A percentile compares a stretch with the other conserved stretches of the same genome.
Evolutionary conservation across 371 early-diverging fungal species (phyloP).

Genomic region (Syncephalastrum monosporum): DNA sequence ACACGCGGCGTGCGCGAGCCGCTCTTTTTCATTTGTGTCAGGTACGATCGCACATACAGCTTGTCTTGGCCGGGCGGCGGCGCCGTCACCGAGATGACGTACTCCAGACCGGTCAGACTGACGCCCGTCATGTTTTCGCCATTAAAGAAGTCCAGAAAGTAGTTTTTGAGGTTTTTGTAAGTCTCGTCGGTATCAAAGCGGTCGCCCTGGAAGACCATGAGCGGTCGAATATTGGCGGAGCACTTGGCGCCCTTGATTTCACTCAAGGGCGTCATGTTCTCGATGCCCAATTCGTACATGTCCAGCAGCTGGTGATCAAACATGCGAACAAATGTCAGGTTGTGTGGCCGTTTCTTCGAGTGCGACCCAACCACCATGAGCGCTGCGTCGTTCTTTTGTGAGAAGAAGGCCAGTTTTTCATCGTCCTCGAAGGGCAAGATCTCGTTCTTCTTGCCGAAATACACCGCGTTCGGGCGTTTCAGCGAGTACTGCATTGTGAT

Average conservation of each 20-base stretch:
- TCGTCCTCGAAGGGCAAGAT: constrained; percentile 96
- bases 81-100: constrained; percentile 85
- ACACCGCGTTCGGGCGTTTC: constrained; percentile 87
- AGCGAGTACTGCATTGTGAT: constrained; percentile 70
- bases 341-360: constrained; percentile 96
- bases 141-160: constrained; percentile 90
- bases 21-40: constrained; percentile 82
- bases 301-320: constrained; percentile 93
- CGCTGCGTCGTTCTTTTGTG: constrained; percentile 92
- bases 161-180: constrained; percentile 74
- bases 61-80: constrained; percentile 54
- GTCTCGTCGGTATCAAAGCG: constrained; percentile 72
- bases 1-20: constrained; percentile 85
- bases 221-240: constrained; percentile 86
- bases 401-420: constrained; percentile 87
- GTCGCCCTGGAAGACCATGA: constrained; percentile 90
- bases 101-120: constrained; percentile 86
- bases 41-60: constrained; percentile 80
- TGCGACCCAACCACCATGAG: constrained; percentile 88
- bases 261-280: constrained; percentile 59
- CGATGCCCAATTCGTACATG: constrained; percentile 93
- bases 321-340: constrained; percentile 85
- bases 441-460: constrained; percentile 92
- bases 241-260: constrained; percentile 80
- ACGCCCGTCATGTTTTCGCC: constrained; percentile 74